phyloP scores from a whole-genome alignment of 179 eudicot genomes.

The Amaranthus tricolor region DNA sequence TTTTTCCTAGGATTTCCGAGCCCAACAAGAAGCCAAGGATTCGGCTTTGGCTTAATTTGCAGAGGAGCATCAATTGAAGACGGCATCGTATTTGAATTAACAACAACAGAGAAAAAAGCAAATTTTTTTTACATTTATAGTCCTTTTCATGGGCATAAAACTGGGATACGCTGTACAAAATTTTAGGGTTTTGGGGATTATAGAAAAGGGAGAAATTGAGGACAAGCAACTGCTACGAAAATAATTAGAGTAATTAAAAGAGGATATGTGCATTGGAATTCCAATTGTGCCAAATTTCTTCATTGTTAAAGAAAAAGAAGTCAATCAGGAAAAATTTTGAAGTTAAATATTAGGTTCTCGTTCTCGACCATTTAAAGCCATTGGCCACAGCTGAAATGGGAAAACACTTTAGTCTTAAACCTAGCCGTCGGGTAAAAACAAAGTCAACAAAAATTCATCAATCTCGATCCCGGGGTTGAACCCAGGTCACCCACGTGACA shows the following conservation, averaged over 20 bases:
- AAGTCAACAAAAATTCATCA: too few relatives aligned
- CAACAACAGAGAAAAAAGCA: constrained; percentile 18
- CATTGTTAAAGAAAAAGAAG: too few relatives aligned
- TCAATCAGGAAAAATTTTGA: too few relatives aligned
- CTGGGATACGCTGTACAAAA: neutral
- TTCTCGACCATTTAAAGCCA: too few relatives aligned
- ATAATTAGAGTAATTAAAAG: neutral
- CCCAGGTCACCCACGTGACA: constrained; percentile 99
- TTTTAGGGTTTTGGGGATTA: constrained; percentile 1
- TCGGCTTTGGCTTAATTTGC: constrained; percentile 33
- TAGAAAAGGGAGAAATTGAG: neutral
- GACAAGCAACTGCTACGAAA: neutral
- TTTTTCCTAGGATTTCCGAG: constrained; percentile 83
- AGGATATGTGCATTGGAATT: neutral
- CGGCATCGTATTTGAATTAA: constrained; percentile 15
- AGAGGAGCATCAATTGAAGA: constrained; percentile 14
- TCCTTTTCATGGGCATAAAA: neutral
- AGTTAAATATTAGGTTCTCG: neutral
- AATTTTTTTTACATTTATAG: constrained; percentile 13
- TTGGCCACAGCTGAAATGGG: too few relatives aligned
- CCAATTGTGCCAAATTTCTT: too few relatives aligned
- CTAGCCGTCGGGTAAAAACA: too few relatives aligned
- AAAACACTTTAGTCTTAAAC: too few relatives aligned
- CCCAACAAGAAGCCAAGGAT: constrained; percentile 84
- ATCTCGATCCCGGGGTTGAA: constrained; percentile 99